Evolutionary conservation across 2,329 filamentous ascomycete species (phyloP).

Genomic region (Cadophora sp.): DNA sequence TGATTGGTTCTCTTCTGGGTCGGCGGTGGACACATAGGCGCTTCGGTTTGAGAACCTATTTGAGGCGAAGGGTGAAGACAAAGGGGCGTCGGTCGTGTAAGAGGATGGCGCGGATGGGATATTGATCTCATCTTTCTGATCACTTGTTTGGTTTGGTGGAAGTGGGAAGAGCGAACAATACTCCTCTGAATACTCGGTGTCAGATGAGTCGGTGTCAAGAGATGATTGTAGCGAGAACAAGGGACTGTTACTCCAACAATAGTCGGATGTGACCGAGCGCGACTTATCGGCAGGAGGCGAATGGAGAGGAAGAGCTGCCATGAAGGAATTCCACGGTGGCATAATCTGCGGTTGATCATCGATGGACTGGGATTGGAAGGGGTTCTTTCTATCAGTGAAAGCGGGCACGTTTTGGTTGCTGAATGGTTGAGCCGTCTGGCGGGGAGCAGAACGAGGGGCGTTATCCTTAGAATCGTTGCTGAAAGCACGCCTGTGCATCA

Average conservation of each 20-base stretch:
- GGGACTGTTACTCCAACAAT: not conserved
- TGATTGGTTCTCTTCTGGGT: not conserved
- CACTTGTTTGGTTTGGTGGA: not conserved
- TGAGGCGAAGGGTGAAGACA: not conserved
- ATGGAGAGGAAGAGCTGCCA: not conserved
- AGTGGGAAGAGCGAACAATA: not conserved
- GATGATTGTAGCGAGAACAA: not conserved
- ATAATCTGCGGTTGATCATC: not conserved
- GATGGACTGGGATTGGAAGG: not conserved
- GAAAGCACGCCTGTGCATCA: not conserved
- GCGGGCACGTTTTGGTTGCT: not conserved
- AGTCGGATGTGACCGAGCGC: not conserved
- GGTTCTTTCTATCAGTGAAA: not conserved
- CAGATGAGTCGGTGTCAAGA: not conserved
- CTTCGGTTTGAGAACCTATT: not conserved
- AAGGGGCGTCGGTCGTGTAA: no score
- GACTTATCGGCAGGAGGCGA: not conserved
- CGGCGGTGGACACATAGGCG: not conserved
- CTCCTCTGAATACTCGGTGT: not conserved
- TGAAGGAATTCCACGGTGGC: not conserved
- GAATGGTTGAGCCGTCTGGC: not conserved
- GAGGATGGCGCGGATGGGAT: not conserved
- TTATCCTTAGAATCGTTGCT: not conserved
- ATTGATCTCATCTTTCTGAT: not conserved
- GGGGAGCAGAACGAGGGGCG: not conserved